A percentile compares a stretch with the other conserved stretches of the same genome.
Evolutionary conservation across 2,329 filamentous ascomycete species (phyloP).

Genomic region (Colletotrichum australisinense): DNA sequence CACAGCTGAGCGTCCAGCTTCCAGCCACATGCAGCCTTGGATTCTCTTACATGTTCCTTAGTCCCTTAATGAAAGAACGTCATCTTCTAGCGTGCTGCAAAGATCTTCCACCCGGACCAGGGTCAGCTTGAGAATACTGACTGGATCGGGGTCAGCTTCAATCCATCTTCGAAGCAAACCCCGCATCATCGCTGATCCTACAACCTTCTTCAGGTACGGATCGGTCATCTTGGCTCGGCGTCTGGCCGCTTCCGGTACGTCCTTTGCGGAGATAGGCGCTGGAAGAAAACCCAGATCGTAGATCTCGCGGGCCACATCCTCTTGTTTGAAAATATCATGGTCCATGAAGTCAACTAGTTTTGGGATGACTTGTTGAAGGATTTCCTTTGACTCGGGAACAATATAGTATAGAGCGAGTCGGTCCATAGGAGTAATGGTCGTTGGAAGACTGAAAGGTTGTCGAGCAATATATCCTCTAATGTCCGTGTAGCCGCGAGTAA

Average conservation of each 20-base stretch:
- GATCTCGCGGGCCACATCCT: not conserved
- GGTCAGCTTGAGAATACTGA: not conserved
- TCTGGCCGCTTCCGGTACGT: not conserved
- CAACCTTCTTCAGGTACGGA: not conserved
- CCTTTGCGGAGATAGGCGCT: not conserved
- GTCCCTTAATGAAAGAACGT: not conserved
- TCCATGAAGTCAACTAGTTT: not conserved
- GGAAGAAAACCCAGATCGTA: not conserved
- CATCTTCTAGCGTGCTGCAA: not conserved
- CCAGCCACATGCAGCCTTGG: too few species aligned
- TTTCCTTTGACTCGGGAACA: not conserved
- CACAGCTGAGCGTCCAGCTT: too few species aligned
- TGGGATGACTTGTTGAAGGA: not conserved
- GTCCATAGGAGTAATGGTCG: not conserved
- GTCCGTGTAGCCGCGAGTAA: not conserved
- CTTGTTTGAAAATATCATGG: not conserved
- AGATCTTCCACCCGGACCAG: not conserved
- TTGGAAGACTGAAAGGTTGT: not conserved
- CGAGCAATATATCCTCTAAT: not conserved
- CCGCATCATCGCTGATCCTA: not conserved
- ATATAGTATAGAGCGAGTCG: not conserved
- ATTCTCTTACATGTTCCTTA: not conserved
- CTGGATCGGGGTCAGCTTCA: not conserved
- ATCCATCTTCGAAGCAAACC: not conserved
- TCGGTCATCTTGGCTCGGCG: not conserved